Conservation (phyloP, 1,284 basidiomycete species). For the Porodaedalea pini region DNA sequence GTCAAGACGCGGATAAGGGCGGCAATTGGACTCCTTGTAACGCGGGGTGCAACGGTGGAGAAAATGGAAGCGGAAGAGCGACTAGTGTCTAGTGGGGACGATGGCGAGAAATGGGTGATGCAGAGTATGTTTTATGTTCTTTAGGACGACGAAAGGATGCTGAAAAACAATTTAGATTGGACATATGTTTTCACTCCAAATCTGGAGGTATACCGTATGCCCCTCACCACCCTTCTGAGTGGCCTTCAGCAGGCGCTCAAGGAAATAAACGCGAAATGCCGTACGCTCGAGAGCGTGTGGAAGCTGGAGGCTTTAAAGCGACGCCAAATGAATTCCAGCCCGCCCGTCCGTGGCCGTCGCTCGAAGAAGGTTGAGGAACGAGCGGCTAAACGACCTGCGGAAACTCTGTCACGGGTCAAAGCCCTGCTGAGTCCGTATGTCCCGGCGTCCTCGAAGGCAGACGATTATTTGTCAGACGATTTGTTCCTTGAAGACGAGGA, state of each 20-base stretch:
- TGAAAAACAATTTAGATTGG: constrained; percentile 20
- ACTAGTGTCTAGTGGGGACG: neutral
- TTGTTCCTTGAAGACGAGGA: too few species aligned
- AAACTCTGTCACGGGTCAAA: too few species aligned
- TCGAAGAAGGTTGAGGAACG: too few species aligned
- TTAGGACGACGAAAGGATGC: too few species aligned
- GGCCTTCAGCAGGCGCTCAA: constrained; percentile 8
- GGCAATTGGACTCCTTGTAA: constrained; percentile 9
- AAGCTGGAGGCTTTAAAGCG: neutral
- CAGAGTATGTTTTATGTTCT: neutral
- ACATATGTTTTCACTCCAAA: constrained; percentile 19
- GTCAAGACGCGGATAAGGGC: constrained; percentile 16
- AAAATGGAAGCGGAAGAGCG: neutral
- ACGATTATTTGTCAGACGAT: too few species aligned
- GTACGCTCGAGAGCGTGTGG: neutral
- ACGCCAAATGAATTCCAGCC: too few species aligned
- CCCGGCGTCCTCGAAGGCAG: too few species aligned
- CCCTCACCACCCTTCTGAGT: constrained; percentile 8
- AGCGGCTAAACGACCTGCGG: too few species aligned
- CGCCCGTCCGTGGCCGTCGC: too few species aligned
- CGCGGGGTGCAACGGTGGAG: neutral
- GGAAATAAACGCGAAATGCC: neutral
- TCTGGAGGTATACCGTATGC: constrained; percentile 20
- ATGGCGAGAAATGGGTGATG: constrained; percentile 6
- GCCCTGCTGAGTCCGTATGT: too few species aligned